These are phyloP conservation scores for Staphylotrichum tortipilum DNA, from an alignment of 495 filamentous ascomycete genomes.

Conservation along the genomic window DNA sequence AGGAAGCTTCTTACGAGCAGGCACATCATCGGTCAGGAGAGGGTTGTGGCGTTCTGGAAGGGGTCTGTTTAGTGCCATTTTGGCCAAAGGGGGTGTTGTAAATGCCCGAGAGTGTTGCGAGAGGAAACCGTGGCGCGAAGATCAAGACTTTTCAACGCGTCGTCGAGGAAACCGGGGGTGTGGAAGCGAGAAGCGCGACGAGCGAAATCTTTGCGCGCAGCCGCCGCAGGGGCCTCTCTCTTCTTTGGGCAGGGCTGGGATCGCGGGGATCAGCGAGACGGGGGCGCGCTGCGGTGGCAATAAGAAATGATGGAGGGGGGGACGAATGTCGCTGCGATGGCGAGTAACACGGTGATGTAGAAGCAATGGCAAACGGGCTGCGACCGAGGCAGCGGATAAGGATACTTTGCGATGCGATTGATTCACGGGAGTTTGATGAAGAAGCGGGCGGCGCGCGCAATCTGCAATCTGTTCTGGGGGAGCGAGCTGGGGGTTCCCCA, in stretches of 20 bases:
- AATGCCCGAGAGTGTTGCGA: neutral
- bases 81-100: neutral
- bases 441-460: slow-evolving; percentile 19
- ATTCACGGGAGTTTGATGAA: too few relatives aligned
- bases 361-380: too few relatives aligned
- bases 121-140: neutral
- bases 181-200: slow-evolving; percentile 9
- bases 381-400: neutral
- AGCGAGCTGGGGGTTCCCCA: slow-evolving; percentile 19
- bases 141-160: neutral
- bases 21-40: slow-evolving; percentile 62
- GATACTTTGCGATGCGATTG: slow-evolving; percentile 18
- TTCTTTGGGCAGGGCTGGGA: too few relatives aligned
- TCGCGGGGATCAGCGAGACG: neutral
- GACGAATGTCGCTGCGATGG: neutral
- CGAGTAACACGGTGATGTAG: too few relatives aligned
- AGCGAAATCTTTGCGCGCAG: slow-evolving; percentile 29
- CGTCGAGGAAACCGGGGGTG: neutral
- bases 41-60: slow-evolving; percentile 70
- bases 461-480: slow-evolving; percentile 16
- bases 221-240: slow-evolving; percentile 11
- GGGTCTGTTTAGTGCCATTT: slow-evolving; percentile 50
- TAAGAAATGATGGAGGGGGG: neutral
- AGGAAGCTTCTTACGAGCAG: slow-evolving; percentile 49
- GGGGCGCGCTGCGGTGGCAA: too few relatives aligned